Conservation (phyloP, 2,329 filamentous ascomycete species). For the Hymenoscyphus occultus region DNA sequence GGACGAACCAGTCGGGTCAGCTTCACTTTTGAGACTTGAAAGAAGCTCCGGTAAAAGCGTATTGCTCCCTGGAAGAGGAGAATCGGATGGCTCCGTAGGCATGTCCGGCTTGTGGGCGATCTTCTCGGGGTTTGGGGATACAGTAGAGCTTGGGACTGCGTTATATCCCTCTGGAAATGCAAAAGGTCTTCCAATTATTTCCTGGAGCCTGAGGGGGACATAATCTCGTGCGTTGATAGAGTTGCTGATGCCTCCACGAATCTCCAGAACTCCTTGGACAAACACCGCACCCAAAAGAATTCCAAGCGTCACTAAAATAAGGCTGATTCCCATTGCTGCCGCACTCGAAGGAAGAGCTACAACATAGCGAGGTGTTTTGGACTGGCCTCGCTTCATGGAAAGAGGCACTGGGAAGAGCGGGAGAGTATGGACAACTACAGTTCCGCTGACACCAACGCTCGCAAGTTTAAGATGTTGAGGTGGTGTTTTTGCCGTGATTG, state of each 20-base stretch:
- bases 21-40: conserved; percentile 17
- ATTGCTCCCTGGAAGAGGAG: conserved; percentile 6
- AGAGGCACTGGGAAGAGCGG: conserved; percentile 35
- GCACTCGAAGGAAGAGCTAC: conserved; percentile 32
- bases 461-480: conserved; percentile 35
- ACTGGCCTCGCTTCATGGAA: conserved; percentile 31
- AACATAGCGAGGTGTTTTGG: conserved; percentile 34
- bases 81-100: conserved; percentile 10
- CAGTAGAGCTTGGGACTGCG: conserved; percentile 2
- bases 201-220: conserved; percentile 29
- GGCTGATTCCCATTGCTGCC: conserved; percentile 25
- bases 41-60: conserved; percentile 21
- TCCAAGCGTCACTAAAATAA: conserved; percentile 26
- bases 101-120: conserved; percentile 16
- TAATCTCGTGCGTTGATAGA: conserved; percentile 28
- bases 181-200: conserved; percentile 31
- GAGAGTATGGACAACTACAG: conserved; percentile 37
- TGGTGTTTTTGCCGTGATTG: conserved; percentile 31
- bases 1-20: neutral
- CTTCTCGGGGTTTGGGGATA: neutral
- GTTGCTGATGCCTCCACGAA: conserved; percentile 28
- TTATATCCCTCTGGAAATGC: conserved; percentile 25
- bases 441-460: conserved; percentile 36
- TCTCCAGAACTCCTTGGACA: conserved; percentile 34
- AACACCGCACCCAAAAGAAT: conserved; percentile 29